These are phyloP conservation scores for Phaffomyces antillensis DNA, from an alignment of 805 yeast genomes.

Conservation along the genomic window DNA sequence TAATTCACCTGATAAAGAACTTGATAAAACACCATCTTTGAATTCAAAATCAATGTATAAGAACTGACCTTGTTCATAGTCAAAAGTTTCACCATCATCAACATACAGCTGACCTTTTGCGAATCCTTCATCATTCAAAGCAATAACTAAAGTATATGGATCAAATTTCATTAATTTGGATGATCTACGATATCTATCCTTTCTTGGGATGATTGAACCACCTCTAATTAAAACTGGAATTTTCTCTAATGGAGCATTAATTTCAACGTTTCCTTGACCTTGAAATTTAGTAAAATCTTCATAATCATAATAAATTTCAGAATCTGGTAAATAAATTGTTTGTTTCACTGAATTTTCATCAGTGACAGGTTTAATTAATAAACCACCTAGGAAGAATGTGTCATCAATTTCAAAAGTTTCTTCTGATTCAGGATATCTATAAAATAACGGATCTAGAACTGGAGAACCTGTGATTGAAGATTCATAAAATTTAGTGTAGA, in stretches of 20 bases:
- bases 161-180: constrained; percentile 67
- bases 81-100: constrained; percentile 80
- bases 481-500: constrained; percentile 73
- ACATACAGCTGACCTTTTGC: constrained; percentile 60
- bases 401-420: constrained; percentile 62
- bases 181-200: constrained; percentile 75
- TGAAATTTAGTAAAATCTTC: constrained; percentile 26
- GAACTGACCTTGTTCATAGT: constrained; percentile 44
- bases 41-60: constrained; percentile 36
- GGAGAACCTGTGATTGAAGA: constrained; percentile 60
- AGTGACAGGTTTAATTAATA: constrained; percentile 77
- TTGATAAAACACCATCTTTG: constrained; percentile 26
- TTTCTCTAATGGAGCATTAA: constrained; percentile 44
- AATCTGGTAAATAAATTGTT: constrained; percentile 32
- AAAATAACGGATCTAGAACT: constrained; percentile 61
- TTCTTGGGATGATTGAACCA: constrained; percentile 66
- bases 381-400: constrained; percentile 76
- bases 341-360: constrained; percentile 39
- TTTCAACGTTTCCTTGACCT: constrained; percentile 33
- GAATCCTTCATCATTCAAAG: constrained; percentile 38
- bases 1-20: constrained; percentile 23
- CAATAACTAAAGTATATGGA: constrained; percentile 72
- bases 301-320: constrained; percentile 51
- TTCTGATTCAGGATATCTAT: constrained; percentile 41
- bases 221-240: constrained; percentile 72